A percentile compares a stretch with the other conserved stretches of the same genome.
Evolutionary conservation across 1,284 basidiomycete species (phyloP).

Genomic region (Volvariella surrecta): DNA sequence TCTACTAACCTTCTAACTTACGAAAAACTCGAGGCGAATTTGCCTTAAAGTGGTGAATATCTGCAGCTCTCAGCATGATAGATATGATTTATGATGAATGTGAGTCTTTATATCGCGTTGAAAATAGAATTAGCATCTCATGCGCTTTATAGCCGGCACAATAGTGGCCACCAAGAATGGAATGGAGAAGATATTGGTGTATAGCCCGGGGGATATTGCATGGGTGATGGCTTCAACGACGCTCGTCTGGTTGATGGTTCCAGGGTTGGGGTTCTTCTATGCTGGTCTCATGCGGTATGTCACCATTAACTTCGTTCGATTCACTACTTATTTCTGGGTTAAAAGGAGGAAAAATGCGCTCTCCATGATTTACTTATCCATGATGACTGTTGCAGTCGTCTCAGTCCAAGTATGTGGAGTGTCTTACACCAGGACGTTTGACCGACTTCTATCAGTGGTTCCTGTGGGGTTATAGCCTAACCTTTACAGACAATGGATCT

Average conservation of each 20-base stretch:
- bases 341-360: conserved; percentile 84
- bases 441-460: conserved; percentile 14
- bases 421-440: not conserved
- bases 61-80: no score
- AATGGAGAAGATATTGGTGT: conserved; percentile 26
- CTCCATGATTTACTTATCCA: conserved; percentile 83
- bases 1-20: no score
- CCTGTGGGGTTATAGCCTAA: conserved; percentile 8
- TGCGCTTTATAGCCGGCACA: conserved; percentile 25
- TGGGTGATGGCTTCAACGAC: conserved; percentile 68
- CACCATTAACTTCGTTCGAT: not conserved
- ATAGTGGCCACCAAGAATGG: conserved; percentile 14
- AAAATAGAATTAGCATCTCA: conserved; percentile 24
- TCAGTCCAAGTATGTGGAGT: conserved; percentile 51
- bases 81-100: conserved; percentile 45
- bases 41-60: no score
- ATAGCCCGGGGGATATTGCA: conserved; percentile 75
- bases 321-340: conserved; percentile 32
- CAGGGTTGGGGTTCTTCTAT: conserved; percentile 88
- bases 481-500: not conserved
- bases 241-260: conserved; percentile 89
- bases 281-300: conserved; percentile 53
- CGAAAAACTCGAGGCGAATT: no score
- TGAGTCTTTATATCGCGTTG: conserved; percentile 21
- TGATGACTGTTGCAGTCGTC: conserved; percentile 72